phyloP scores from a whole-genome alignment of 306 rosid species.

The Dryas drummondii region DNA sequence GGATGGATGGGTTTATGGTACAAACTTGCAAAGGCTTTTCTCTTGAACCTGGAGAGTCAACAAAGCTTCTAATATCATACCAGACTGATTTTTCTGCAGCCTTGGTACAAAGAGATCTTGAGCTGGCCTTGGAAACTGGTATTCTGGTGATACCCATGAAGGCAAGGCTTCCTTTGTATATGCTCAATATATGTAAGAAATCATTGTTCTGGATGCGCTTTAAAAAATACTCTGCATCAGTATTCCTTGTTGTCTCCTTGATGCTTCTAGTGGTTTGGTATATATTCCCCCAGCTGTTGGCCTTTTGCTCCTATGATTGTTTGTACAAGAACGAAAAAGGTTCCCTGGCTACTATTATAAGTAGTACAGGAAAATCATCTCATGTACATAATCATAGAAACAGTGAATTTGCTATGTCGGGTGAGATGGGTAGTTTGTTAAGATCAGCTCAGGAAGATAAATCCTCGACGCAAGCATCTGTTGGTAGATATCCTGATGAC shows the following conservation, averaged over 20 bases:
- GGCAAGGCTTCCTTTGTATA: slow-evolving; percentile 61
- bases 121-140: slow-evolving; percentile 72
- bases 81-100: slow-evolving; percentile 73
- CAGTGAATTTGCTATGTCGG: slow-evolving; percentile 41
- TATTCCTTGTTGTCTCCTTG: slow-evolving; percentile 43
- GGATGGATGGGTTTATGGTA: slow-evolving; percentile 73
- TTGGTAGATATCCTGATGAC: slow-evolving; percentile 31
- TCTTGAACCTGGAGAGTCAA: slow-evolving; percentile 65
- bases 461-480: slow-evolving; percentile 33
- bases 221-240: slow-evolving; percentile 53
- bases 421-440: slow-evolving; percentile 40
- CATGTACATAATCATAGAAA: slow-evolving; percentile 33
- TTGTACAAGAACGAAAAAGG: slow-evolving; percentile 33
- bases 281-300: slow-evolving; percentile 42
- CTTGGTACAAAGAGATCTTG: slow-evolving; percentile 75
- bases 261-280: slow-evolving; percentile 47
- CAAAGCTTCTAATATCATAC: slow-evolving; percentile 59
- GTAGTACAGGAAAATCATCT: slow-evolving; percentile 37
- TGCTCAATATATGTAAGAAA: slow-evolving; percentile 69
- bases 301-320: slow-evolving; percentile 44
- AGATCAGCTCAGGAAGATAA: slow-evolving; percentile 30
- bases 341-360: slow-evolving; percentile 34
- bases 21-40: slow-evolving; percentile 59
- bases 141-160: slow-evolving; percentile 76
- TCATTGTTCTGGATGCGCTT: slow-evolving; percentile 62